Base-by-base conservation (phyloP, 345 rosid species). In the Noccaea caerulescens region DNA sequence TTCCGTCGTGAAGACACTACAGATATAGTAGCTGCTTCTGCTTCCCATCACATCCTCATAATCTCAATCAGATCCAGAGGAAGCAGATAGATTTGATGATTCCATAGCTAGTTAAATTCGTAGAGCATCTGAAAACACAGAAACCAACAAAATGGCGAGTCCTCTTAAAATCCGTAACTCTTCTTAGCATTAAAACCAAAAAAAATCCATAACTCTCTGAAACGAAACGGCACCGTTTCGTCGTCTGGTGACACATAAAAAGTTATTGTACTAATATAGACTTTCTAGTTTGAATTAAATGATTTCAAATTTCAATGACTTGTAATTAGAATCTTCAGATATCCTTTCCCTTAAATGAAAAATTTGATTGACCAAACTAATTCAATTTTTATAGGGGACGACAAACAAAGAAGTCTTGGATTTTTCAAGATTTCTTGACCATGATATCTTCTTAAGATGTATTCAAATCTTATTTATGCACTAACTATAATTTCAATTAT, bases 381-480 rank as follows among this genome's bases (percentile, higher is more conserved):
- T 55, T 38, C 42, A 55, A 16, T 7, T 53, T 57, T 12, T 37
- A 36, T 16, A 10, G 27, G 7, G 20, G 10, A 20, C 23, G 34
- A 37, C 69, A 64, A 64, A 44, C 8, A 72, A 18, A 46, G 16
- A 45, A 58, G 45, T 18, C 42, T 55, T 11, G 3, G 14, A 57
- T 63, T 37, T 46, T 57, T 65, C n/a, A 65, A 65, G 34, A 56
- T 65, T 30, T 11, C 2, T 72, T 55, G 57, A 64, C 76, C 39
- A 14, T 1, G 25, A 34, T 54, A 63, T 47, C 53, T 57, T 47
- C 27, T 23, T 43, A 44, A 34, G 32, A 38, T 27, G 42, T 47
- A 47, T 56, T 56, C 27, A 65, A 58, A 73, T 66, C 72, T 16
- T 4, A 18, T 32, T 63, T 49, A 37, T 72, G 14, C 14, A 16